Evolutionary conservation across 345 rosid genomes (phyloP).

Genomic region (Erodium maritimum): DNA sequence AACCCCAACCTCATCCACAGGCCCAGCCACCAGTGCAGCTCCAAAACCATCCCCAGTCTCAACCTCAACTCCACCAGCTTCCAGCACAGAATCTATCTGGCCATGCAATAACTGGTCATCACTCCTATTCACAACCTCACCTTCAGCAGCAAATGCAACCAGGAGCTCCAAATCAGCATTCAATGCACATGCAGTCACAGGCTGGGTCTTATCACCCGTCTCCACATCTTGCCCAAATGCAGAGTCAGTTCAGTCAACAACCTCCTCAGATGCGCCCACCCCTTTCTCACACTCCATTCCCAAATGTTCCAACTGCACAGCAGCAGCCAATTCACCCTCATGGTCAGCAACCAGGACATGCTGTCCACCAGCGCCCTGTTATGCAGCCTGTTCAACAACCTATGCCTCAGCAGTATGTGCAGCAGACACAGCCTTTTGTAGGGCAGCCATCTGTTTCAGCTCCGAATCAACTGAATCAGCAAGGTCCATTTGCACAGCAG

Average conservation of each 20-base stretch:
- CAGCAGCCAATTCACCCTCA: constrained; percentile 29
- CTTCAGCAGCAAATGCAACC: constrained; percentile 25
- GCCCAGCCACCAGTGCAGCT: constrained; percentile 12
- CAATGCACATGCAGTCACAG: constrained; percentile 21
- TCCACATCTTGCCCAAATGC: constrained; percentile 30
- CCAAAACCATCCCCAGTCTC: constrained; percentile 8
- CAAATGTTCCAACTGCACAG: constrained; percentile 18
- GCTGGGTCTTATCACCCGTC: constrained; percentile 25
- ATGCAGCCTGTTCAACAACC: constrained; percentile 33
- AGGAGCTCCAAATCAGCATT: constrained; percentile 30
- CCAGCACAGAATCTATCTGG: constrained; percentile 25
- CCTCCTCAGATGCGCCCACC: constrained; percentile 29
- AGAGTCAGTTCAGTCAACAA: constrained; percentile 33
- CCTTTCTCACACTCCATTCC: constrained; percentile 24
- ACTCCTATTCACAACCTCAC: constrained; percentile 39
- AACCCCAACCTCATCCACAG: constrained; percentile 17
- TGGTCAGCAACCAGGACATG: constrained; percentile 29
- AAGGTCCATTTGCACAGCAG: constrained; percentile 28
- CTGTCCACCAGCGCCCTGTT: constrained; percentile 24
- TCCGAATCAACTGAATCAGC: constrained; percentile 32
- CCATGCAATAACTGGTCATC: constrained; percentile 41
- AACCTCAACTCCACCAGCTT: constrained; percentile 24
- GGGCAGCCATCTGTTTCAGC: constrained; percentile 26
- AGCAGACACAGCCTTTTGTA: constrained; percentile 35
- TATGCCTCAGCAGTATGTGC: constrained; percentile 30